Evolutionary conservation across 2,329 filamentous ascomycete species (phyloP).

Genomic region (Basipetospora chlamydospora): DNA sequence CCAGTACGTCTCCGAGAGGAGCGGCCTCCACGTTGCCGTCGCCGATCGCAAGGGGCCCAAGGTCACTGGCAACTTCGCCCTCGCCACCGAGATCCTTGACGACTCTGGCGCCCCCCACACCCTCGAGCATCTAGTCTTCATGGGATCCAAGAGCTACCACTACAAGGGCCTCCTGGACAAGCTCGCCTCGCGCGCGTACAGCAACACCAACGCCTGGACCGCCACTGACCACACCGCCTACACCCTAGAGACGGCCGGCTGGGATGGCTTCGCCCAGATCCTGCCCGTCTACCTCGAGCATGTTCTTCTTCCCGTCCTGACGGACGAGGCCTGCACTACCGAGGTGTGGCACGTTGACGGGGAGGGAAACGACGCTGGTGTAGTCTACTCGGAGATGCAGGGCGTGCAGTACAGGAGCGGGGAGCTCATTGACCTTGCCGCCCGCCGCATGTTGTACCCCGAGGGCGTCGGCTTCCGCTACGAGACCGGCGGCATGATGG

Average conservation of each 20-base stretch:
- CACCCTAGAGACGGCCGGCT: constrained; percentile 85
- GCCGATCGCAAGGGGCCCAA: constrained; percentile 92
- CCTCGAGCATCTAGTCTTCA: constrained; percentile 70
- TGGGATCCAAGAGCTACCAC: constrained; percentile 83
- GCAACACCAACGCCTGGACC: constrained; percentile 92
- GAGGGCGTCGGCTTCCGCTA: constrained; percentile 87
- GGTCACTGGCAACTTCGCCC: constrained; percentile 82
- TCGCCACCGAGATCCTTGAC: constrained; percentile 95
- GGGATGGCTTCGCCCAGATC: constrained; percentile 93
- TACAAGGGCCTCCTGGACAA: constrained; percentile 96
- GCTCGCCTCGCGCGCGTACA: constrained; percentile 84
- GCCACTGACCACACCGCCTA: constrained; percentile 94
- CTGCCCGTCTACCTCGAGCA: constrained; percentile 93
- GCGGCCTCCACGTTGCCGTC: constrained; percentile 86
- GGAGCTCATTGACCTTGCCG: constrained; percentile 77
- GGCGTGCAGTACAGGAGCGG: constrained; percentile 72
- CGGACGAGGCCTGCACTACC: constrained; percentile 83
- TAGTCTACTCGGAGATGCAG: constrained; percentile 99
- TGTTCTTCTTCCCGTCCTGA: constrained; percentile 78
- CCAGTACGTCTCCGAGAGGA: constrained; percentile 90
- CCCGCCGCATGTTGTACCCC: constrained; percentile 70
- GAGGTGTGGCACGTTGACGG: constrained; percentile 95
- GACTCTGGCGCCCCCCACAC: constrained; percentile 87
- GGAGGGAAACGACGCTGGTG: constrained; percentile 84
- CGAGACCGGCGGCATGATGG: constrained; percentile 96